Evolutionary conservation across 768 basidiomycete species (phyloP).

Genomic region (Myochromella boudieri): DNA sequence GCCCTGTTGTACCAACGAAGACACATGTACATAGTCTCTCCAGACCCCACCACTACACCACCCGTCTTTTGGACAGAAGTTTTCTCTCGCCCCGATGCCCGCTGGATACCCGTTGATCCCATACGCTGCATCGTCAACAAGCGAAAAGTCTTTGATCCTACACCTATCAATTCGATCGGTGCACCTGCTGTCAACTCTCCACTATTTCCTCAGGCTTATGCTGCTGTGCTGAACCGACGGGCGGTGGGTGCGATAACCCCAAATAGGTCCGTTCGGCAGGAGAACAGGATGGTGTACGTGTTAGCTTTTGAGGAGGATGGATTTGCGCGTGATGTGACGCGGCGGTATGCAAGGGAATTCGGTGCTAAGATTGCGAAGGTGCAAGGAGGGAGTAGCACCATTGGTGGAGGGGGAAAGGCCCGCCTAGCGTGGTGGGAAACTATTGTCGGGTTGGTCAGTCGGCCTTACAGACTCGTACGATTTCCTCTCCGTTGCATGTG

Average conservation of each 20-base stretch:
- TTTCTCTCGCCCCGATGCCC: slow-evolving; percentile 86
- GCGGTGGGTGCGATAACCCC: slow-evolving; percentile 26
- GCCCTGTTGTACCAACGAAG: neutral
- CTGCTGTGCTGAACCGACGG: slow-evolving; percentile 16
- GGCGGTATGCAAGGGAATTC: slow-evolving; percentile 82
- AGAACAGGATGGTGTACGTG: slow-evolving; percentile 92
- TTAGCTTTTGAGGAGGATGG: slow-evolving; percentile 94
- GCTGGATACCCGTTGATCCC: slow-evolving; percentile 94
- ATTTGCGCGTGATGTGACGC: slow-evolving; percentile 87
- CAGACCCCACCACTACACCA: slow-evolving; percentile 63
- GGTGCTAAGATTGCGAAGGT: slow-evolving; percentile 77
- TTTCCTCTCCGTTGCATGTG: slow-evolving; percentile 13
- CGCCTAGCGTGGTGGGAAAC: slow-evolving; percentile 86
- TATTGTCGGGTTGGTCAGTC: slow-evolving; percentile 57
- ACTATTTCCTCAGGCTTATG: slow-evolving; percentile 20
- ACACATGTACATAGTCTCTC: slow-evolving; percentile 23
- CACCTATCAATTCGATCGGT: slow-evolving; percentile 27
- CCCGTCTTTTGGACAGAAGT: slow-evolving; percentile 98
- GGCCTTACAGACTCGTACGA: slow-evolving; percentile 83
- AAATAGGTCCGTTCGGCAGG: slow-evolving; percentile 25
- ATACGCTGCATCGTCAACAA: slow-evolving; percentile 80
- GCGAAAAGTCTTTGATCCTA: slow-evolving; percentile 77
- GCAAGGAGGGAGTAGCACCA: slow-evolving; percentile 55
- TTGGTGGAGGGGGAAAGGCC: slow-evolving; percentile 51
- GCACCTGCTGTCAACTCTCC: slow-evolving; percentile 13